Evolutionary conservation across 2,329 filamentous ascomycete species (phyloP).

Genomic region (Neoarthrinium moseri): DNA sequence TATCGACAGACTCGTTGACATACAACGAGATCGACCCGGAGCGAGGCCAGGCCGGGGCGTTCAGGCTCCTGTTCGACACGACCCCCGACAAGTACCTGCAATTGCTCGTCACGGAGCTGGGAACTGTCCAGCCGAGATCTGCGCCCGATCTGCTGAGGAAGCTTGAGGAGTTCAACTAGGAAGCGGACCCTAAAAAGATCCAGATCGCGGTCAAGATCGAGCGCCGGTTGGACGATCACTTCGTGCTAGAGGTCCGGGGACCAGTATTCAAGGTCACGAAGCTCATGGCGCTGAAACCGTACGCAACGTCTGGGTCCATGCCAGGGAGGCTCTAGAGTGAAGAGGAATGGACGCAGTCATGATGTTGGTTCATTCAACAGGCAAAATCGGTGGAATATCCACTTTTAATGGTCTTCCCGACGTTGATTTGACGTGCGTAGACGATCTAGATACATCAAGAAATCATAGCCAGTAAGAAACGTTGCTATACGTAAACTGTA

Average conservation of each 20-base stretch:
- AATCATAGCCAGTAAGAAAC: too few relatives aligned
- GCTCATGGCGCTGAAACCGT: slow-evolving; percentile 3
- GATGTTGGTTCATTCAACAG: too few relatives aligned
- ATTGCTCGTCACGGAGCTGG: slow-evolving; percentile 88
- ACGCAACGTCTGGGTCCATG: not conserved
- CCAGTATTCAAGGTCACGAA: not conserved
- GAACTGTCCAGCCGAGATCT: slow-evolving; percentile 79
- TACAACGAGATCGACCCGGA: slow-evolving; percentile 86
- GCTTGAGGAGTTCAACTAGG: slow-evolving; percentile 53
- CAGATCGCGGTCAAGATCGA: not conserved
- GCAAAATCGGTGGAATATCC: too few relatives aligned
- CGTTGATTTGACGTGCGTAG: too few relatives aligned
- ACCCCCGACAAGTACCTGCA: slow-evolving; percentile 85
- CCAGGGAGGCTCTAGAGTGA: too few relatives aligned
- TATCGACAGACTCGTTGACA: slow-evolving; percentile 88
- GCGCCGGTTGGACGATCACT: not conserved
- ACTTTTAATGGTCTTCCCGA: too few relatives aligned
- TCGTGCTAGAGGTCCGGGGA: slow-evolving; percentile 6
- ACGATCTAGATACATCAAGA: too few relatives aligned
- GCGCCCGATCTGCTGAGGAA: slow-evolving; percentile 66
- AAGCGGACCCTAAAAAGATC: slow-evolving; percentile 12
- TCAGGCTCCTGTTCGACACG: slow-evolving; percentile 82
- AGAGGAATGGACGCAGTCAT: too few relatives aligned
- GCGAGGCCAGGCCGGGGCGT: slow-evolving; percentile 57
- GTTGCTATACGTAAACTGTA: too few relatives aligned